These are phyloP conservation scores for Aciculoconidium aculeatum DNA, from an alignment of 805 yeast species.

Conservation along the genomic window DNA sequence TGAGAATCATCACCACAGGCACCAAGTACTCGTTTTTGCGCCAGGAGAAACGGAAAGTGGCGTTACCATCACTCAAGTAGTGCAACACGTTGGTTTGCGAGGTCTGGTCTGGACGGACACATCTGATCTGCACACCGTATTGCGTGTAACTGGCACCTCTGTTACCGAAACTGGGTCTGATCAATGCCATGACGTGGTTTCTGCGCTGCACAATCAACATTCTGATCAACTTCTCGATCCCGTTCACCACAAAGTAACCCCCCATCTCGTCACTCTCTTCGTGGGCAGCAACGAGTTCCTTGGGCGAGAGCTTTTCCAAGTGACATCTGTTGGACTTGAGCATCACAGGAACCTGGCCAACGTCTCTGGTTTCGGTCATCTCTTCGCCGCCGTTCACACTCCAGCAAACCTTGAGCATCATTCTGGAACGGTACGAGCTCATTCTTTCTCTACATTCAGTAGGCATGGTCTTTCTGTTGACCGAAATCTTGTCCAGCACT, in stretches of 20 bases:
- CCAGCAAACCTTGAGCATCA: conserved; percentile 78
- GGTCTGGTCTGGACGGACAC: conserved; percentile 94
- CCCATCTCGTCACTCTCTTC: conserved; percentile 97
- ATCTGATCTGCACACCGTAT: conserved; percentile 90
- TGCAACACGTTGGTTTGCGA: conserved; percentile 97
- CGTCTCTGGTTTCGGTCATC: conserved; percentile 75
- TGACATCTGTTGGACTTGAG: conserved; percentile 88
- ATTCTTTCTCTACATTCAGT: conserved; percentile 82
- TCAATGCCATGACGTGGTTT: conserved; percentile 96
- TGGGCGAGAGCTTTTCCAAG: conserved; percentile 75
- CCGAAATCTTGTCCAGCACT: conserved; percentile 61
- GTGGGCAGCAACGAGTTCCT: conserved; percentile 65
- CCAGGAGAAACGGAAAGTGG: conserved; percentile 96
- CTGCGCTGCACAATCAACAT: conserved; percentile 97
- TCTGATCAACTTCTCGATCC: conserved; percentile 93
- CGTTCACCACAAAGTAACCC: conserved; percentile 93
- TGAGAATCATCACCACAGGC: conserved; percentile 88
- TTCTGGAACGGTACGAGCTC: conserved; percentile 71
- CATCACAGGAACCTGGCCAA: conserved; percentile 91
- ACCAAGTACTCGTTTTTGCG: conserved; percentile 90
- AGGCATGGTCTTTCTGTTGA: conserved; percentile 77
- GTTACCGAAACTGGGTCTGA: conserved; percentile 89
- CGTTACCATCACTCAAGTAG: conserved; percentile 91
- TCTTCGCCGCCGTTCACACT: conserved; percentile 85
- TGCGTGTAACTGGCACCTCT: conserved; percentile 89